A percentile compares a stretch with the other conserved stretches of the same genome.
These are phyloP conservation scores for Cryphonectria naterciae DNA, from an alignment of 2,329 filamentous ascomycete genomes.

Conservation along the genomic window DNA sequence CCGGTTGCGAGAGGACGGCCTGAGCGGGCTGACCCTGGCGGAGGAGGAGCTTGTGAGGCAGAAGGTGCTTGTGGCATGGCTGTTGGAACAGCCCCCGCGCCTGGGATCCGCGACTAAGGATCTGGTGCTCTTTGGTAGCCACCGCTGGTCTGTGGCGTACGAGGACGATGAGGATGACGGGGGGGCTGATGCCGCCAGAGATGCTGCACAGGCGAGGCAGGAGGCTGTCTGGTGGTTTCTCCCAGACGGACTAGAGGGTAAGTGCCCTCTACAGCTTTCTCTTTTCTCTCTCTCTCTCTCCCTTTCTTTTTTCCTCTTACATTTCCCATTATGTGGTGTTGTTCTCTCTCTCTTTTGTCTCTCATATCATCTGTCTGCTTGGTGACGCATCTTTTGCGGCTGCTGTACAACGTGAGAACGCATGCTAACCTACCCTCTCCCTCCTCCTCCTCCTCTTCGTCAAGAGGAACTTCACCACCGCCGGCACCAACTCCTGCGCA, in stretches of 20 bases:
- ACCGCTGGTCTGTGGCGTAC: constrained; percentile 54
- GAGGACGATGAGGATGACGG: constrained; percentile 35
- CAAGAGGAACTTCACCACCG: constrained; percentile 57
- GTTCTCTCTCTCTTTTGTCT: constrained; percentile 2
- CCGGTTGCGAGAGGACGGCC: constrained; percentile 42
- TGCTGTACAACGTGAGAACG: constrained; percentile 54
- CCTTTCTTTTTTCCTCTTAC: background rate
- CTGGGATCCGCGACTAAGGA: constrained; percentile 67
- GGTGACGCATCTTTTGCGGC: constrained; percentile 20
- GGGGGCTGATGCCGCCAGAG: constrained; percentile 4
- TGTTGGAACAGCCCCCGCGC: constrained; percentile 65
- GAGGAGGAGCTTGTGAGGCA: constrained; percentile 70
- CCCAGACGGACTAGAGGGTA: constrained; percentile 69
- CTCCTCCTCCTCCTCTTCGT: background rate
- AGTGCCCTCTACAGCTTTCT: constrained; percentile 33
- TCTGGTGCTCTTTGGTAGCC: constrained; percentile 68
- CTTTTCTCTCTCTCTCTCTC: background rate
- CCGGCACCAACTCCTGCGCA: constrained; percentile 68
- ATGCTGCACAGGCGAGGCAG: constrained; percentile 3
- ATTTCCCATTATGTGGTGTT: background rate
- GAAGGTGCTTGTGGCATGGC: constrained; percentile 68
- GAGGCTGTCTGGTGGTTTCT: constrained; percentile 72
- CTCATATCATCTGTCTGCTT: background rate
- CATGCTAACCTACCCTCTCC: background rate
- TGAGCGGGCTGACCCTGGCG: constrained; percentile 43